Evolutionary conservation across 257 asterid genomes (phyloP), one percentile per base, ranked within the genome.

Genomic region (Solanum okadae): DNA sequence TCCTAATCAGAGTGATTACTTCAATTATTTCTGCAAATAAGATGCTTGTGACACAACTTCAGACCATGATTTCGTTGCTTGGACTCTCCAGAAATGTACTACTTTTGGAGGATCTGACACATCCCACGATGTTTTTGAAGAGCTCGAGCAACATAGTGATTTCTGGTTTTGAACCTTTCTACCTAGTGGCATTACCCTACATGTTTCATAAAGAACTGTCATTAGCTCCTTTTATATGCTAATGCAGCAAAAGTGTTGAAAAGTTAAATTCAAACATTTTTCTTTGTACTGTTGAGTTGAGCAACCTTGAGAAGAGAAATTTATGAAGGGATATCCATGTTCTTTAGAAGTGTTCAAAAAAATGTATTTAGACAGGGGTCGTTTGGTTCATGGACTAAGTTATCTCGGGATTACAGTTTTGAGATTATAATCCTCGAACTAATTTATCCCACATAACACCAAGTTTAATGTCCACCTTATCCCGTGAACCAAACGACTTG

Each of bases 321-420:
- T 34, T 73, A 73, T 2, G 46, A 73, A 72, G 5, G 81, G 81
- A 18, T 71, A 2, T 72, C 25, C 79, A 35, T 20, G 29, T 38
- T 76, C 83, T 76, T 71, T 31, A 33, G 15, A 71, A 71, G 59
- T 77, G 35, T 40, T 22, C 0, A 46, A n/a, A 10, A 35, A 35
- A 11, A 0, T 13, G 22, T 0, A 25, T 25, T 25, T 65, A 65
- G 73, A 67, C 8, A 0, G 73, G 10, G 18, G 8, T 65, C 0
- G 18, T 65, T 65, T 65, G 34, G 0, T 67, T 67, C 34, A 25
- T 27, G 20, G 34, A 67, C 10, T 25, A 25, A 67, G 20, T 25
- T 67, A 67, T 2, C 2, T 67, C 34, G 16, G 2, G 8, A 63
- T n/a, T 63, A 63, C 4, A n/a, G 3, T 59, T 22, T 0, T 59